A percentile compares a stretch with the other conserved stretches of the same genome.
These are phyloP conservation scores for Malus orientalis DNA, from an alignment of 306 rosid species.

Conservation along the genomic window DNA sequence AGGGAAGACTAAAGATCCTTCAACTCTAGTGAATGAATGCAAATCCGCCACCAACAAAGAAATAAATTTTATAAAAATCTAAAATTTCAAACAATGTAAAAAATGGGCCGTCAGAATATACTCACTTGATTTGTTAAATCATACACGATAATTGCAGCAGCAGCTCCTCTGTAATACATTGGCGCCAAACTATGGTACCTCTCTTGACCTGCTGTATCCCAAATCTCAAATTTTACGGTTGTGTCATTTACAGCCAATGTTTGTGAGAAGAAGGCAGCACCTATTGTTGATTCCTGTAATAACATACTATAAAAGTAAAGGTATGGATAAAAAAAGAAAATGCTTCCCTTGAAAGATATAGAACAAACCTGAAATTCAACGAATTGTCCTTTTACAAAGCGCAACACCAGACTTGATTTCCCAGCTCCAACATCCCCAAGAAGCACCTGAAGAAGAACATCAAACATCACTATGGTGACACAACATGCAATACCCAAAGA, in stretches of 20 bases:
- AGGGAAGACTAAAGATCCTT: neutral
- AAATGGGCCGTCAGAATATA: neutral
- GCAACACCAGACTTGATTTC: slow-evolving; percentile 55
- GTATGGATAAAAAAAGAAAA: neutral
- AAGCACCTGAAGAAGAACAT: slow-evolving; percentile 39
- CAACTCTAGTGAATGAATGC: neutral
- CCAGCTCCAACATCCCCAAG: slow-evolving; percentile 68
- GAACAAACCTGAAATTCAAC: slow-evolving; percentile 48
- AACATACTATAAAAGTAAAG: neutral
- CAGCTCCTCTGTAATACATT: slow-evolving; percentile 61
- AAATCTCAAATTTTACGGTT: slow-evolving; percentile 56
- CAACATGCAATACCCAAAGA: neutral
- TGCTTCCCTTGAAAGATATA: neutral
- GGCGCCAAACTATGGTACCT: slow-evolving; percentile 62
- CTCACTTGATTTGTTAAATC: slow-evolving; percentile 56
- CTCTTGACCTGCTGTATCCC: slow-evolving; percentile 68
- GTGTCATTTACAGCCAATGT: slow-evolving; percentile 59
- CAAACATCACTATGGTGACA: neutral
- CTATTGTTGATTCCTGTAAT: slow-evolving; percentile 52
- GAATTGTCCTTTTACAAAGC: slow-evolving; percentile 56
- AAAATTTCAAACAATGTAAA: neutral
- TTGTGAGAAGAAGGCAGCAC: slow-evolving; percentile 64
- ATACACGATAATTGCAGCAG: slow-evolving; percentile 56
- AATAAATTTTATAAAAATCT: neutral
- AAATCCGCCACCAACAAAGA: neutral